Conservation (phyloP, 2,329 filamentous ascomycete species). For the Dactylonectria estremocensis region DNA sequence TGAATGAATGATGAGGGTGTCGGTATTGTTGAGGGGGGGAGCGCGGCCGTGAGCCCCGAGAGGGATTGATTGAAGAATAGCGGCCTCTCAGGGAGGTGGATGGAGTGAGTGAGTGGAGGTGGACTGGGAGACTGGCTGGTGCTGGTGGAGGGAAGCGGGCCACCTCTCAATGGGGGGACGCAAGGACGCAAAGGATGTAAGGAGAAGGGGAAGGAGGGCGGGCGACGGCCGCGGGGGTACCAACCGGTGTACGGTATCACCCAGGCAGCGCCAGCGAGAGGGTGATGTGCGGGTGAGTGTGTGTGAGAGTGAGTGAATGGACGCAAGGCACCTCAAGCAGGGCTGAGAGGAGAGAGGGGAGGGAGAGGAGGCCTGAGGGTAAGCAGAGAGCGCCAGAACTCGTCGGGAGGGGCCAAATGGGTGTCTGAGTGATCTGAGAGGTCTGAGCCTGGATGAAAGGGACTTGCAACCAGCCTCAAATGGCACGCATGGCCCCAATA, state of each 20-base stretch:
- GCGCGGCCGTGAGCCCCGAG: conserved; percentile 40
- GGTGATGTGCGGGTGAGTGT: conserved; percentile 28
- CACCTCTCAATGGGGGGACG: conserved; percentile 7
- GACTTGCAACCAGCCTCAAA: conserved; percentile 42
- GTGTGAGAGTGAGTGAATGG: conserved; percentile 20
- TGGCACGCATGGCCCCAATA: conserved; percentile 14
- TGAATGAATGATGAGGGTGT: conserved; percentile 49
- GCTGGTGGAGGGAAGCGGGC: conserved; percentile 1
- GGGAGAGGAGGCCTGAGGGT: conserved; percentile 10
- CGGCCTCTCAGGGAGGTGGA: conserved; percentile 45
- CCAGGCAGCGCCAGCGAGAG: conserved; percentile 16
- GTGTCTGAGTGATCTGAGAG: too few species aligned
- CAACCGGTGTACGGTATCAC: conserved; percentile 14
- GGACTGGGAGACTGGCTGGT: conserved; percentile 10
- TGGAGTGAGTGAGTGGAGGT: conserved; percentile 32
- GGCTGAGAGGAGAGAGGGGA: conserved; percentile 16
- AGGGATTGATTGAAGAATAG: conserved; percentile 49
- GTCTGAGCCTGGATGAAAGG: conserved; percentile 29
- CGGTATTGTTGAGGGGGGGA: conserved; percentile 38
- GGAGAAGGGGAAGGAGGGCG: conserved; percentile 11
- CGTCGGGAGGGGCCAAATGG: conserved; percentile 17
- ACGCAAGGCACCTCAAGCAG: conserved; percentile 26
- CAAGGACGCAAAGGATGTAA: conserved; percentile 15
- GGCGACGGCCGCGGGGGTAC: conserved; percentile 12
- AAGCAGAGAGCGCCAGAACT: background rate